These are phyloP conservation scores for Wickerhamomyces sp. DNA, from an alignment of 1,139 yeast species.

Conservation along the genomic window DNA sequence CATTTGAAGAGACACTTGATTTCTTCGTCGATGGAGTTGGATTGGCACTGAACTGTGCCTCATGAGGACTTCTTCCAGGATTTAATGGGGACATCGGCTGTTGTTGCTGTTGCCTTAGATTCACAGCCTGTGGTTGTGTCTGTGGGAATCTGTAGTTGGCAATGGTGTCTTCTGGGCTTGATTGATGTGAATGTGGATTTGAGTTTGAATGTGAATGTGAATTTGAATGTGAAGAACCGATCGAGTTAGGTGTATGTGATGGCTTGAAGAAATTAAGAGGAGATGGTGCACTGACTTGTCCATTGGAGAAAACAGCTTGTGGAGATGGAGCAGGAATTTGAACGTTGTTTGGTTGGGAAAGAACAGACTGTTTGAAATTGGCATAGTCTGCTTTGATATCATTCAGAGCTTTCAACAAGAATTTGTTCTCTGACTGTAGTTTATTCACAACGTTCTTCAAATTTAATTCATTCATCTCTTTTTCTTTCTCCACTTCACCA, in stretches of 20 bases:
- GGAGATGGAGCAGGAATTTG: conserved; percentile 11
- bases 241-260: conserved; percentile 3
- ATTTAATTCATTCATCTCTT: conserved; percentile 55
- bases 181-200: conserved; percentile 3
- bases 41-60: conserved; percentile 11
- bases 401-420: conserved; percentile 24
- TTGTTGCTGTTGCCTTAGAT: conserved; percentile 9
- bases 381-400: conserved; percentile 23
- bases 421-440: conserved; percentile 30
- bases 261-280: conserved; percentile 22
- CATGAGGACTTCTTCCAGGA: conserved; percentile 12
- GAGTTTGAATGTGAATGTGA: conserved; percentile 5
- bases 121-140: conserved; percentile 5
- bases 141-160: too few relatives aligned
- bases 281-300: conserved; percentile 20
- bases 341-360: conserved; percentile 10
- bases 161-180: too few relatives aligned
- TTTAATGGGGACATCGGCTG: conserved; percentile 2
- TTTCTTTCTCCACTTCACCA: conserved; percentile 61
- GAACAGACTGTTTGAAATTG: conserved; percentile 16
- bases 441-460: conserved; percentile 37
- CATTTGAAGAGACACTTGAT: conserved; percentile 9
- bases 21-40: conserved; percentile 17
- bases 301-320: conserved; percentile 21
- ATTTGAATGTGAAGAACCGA: conserved; percentile 3